Evolutionary conservation across 2,329 filamentous ascomycete genomes (phyloP), one percentile per base, ranked within the genome.

Genomic region (Phaeosphaeriaceae sp.): DNA sequence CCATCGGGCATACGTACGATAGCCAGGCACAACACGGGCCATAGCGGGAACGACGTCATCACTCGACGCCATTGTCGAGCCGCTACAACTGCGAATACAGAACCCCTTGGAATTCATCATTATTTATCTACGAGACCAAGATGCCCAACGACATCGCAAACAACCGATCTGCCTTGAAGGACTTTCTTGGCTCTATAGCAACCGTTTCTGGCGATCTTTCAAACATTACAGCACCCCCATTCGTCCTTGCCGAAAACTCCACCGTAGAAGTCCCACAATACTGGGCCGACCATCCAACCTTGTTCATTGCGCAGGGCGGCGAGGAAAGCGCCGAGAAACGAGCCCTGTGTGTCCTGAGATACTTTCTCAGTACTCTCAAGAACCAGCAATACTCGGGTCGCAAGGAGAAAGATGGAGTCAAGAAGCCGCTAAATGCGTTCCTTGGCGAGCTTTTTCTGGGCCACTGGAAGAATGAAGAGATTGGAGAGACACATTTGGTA

Each of bases 341-440:
- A 10, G 77, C 80, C 6, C 68, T 84, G 9, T 75, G 81, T 9
- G 80, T 84, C 0, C 70, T 84, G 17, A 82, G 83, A 62, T 83
- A 82, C 75, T 84, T 84, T 60, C 70, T 84, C 23, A 76, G 78
- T 17, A 80, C 78, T 24, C 67, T 84, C 21, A 79, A 78, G 54
- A 79, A 80, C 9, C 82, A 85, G 64, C 80, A 83, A 54, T 83
- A 83, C 57, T 79, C 79, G 2, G 80, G 81, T 3, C 73, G 79
- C n/a, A 65, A 75, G 9, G 76, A 78, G 32, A 70, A 65, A 23
- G 77, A 81, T 15, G 81, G 80, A 3, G 77, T 81, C 1, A 84
- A 83, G 72, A 85, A 85, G 62, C 82, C 83, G 0, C 66, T 85
- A 49, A 84, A 84, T 60, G 80, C 82, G 1, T 84, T 84, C 53